phyloP scores from a whole-genome alignment of 768 basidiomycete genomes.

The Dentipellis sp. region DNA sequence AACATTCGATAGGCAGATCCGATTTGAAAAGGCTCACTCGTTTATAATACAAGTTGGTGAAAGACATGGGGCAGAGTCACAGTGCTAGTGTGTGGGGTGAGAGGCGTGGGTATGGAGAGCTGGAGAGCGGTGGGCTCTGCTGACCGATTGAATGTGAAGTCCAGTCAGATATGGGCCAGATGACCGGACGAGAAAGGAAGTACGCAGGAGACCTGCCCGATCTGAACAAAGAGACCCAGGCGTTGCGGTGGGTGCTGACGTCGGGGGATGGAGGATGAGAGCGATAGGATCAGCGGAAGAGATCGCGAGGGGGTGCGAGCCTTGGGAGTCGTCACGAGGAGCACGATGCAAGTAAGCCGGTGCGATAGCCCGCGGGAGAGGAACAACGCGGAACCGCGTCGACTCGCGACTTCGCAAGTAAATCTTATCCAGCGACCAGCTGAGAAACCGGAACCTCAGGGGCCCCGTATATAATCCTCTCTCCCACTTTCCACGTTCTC shows the following conservation, averaged over 20 bases:
- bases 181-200: background rate
- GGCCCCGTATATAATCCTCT: background rate
- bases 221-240: too few species aligned
- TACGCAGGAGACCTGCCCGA: too few species aligned
- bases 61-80: slow-evolving; percentile 40
- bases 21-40: slow-evolving; percentile 43
- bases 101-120: background rate
- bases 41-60: slow-evolving; percentile 84
- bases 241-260: background rate
- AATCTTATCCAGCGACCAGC: background rate
- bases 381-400: background rate
- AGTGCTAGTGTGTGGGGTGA: slow-evolving; percentile 6
- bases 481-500: slow-evolving; percentile 6
- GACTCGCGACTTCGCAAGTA: background rate
- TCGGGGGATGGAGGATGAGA: too few species aligned
- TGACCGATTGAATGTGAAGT: background rate
- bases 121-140: background rate
- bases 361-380: background rate
- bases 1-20: background rate
- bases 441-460: background rate
- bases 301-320: too few species aligned
- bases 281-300: too few species aligned
- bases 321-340: background rate
- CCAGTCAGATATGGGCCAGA: background rate
- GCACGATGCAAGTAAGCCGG: background rate